These are phyloP conservation scores for Dendrobium huoshanense DNA, from an alignment of 106 monocot genomes.

Conservation along the genomic window DNA sequence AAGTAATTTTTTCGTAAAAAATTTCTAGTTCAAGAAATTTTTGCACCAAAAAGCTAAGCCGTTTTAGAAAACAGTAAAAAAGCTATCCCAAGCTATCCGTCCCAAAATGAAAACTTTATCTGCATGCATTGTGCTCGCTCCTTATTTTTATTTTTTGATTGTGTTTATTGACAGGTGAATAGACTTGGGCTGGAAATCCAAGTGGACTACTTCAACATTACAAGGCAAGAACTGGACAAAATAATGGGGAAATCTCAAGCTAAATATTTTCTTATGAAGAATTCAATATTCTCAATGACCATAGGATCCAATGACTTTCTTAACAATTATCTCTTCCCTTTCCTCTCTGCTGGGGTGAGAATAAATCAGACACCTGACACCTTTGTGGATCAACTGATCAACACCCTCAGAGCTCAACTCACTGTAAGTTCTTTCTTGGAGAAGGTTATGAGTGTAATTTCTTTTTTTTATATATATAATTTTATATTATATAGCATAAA, in stretches of 20 bases:
- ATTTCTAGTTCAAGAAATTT: too few species aligned
- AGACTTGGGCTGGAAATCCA: constrained; percentile 79
- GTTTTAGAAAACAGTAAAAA: too few species aligned
- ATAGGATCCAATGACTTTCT: constrained; percentile 90
- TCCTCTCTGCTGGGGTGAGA: constrained; percentile 41
- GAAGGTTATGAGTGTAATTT: too few species aligned
- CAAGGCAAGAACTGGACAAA: constrained; percentile 49
- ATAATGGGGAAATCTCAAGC: constrained; percentile 65
- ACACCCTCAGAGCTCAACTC: constrained; percentile 43
- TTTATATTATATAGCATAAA: too few species aligned
- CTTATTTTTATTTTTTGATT: background rate
- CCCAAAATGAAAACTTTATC: too few species aligned
- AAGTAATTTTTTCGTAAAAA: too few species aligned
- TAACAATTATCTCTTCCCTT: constrained; percentile 84
- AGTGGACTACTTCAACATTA: constrained; percentile 75
- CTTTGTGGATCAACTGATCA: constrained; percentile 64
- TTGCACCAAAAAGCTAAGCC: too few species aligned
- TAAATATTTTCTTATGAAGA: constrained; percentile 30
- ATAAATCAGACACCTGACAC: constrained; percentile 33
- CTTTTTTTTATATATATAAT: too few species aligned
- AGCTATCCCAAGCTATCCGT: too few species aligned
- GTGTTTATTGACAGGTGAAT: constrained; percentile 35
- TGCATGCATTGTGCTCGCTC: too few species aligned
- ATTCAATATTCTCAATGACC: constrained; percentile 70
- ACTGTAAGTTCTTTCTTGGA: constrained; percentile 27